phyloP scores from a whole-genome alignment of 768 basidiomycete species.

The Lentinula boryana region DNA sequence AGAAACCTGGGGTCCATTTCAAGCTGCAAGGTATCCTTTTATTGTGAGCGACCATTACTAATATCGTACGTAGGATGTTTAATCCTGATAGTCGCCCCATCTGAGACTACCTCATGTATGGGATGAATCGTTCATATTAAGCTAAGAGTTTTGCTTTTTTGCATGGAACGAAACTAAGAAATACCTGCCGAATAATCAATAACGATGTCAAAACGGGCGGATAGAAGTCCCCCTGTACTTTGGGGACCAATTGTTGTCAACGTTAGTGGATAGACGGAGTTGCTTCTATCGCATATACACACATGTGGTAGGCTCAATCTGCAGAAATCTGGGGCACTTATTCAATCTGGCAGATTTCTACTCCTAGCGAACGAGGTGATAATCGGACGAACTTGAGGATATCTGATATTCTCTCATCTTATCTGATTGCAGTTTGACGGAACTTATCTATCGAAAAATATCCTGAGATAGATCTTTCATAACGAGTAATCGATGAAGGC shows the following conservation, averaged over 20 bases:
- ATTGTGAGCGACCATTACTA: neutral
- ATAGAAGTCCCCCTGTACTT: neutral
- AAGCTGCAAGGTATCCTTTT: neutral
- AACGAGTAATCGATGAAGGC: neutral
- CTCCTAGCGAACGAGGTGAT: neutral
- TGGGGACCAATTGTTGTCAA: neutral
- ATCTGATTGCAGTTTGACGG: neutral
- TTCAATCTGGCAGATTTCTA: neutral
- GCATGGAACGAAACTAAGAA: neutral
- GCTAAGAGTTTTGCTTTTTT: neutral
- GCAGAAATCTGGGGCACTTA: neutral
- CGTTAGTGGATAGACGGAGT: neutral
- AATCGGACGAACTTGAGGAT: neutral
- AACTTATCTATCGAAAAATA: neutral
- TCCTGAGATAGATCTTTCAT: neutral
- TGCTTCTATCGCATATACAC: neutral
- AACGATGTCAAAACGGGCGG: neutral
- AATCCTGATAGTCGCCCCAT: too few relatives aligned
- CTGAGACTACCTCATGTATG: neutral
- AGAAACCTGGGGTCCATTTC: neutral
- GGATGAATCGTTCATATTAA: neutral
- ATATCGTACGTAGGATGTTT: neutral
- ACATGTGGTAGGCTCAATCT: neutral
- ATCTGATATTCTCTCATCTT: neutral
- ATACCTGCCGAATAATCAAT: neutral